Evolutionary conservation across 1,284 basidiomycete species (phyloP).

Genomic region (Cryptococcus sp.): DNA sequence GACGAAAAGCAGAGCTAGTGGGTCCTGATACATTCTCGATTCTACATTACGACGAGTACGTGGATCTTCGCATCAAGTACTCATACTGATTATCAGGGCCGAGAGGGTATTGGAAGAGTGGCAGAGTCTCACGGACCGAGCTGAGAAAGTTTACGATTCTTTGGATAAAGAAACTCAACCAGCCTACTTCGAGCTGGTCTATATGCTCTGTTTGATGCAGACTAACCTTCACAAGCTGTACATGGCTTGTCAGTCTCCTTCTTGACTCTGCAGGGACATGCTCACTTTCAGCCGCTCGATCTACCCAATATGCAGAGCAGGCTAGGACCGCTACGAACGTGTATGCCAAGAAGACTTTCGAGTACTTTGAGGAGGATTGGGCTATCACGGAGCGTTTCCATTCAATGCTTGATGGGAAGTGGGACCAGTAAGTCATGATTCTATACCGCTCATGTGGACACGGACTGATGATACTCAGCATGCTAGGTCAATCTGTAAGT

Average conservation of each 20-base stretch:
- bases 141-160: constrained; percentile 58
- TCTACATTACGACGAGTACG: constrained; percentile 64
- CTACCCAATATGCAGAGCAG: constrained; percentile 62
- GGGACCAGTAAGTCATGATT: constrained; percentile 23
- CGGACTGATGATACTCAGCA: background rate
- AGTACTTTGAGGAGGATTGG: constrained; percentile 34
- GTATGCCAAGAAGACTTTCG: constrained; percentile 56
- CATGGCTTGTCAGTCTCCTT: constrained; percentile 54
- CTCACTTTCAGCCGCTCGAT: constrained; percentile 43
- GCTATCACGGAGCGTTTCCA: constrained; percentile 55
- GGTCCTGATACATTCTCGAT: constrained; percentile 62
- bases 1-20: constrained; percentile 58
- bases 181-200: constrained; percentile 65
- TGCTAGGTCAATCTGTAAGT: background rate
- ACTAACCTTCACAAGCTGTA: constrained; percentile 58
- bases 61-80: constrained; percentile 9
- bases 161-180: constrained; percentile 51
- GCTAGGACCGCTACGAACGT: constrained; percentile 61
- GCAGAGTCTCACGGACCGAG: constrained; percentile 53
- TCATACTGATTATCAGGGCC: constrained; percentile 48
- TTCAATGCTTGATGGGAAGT: constrained; percentile 55
- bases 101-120: constrained; percentile 55
- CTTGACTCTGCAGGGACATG: background rate
- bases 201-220: constrained; percentile 55
- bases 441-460: background rate